A percentile compares a stretch with the other conserved stretches of the same genome.
Conservation (phyloP, 2,329 filamentous ascomycete genomes). For the Alternaria hordeiaustralica region DNA sequence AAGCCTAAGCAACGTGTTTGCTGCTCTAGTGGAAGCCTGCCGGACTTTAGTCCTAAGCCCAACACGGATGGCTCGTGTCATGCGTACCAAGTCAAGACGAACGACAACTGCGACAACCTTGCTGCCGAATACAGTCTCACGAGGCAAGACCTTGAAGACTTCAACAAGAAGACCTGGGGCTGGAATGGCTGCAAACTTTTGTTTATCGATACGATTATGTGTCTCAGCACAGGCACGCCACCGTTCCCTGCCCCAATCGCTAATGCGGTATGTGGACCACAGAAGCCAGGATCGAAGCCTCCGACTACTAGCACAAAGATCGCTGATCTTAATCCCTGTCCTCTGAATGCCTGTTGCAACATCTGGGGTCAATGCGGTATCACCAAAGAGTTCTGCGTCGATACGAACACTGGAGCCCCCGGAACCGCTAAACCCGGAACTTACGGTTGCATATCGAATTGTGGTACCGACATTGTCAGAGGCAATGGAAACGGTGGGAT, state of each 20-base stretch:
- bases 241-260: constrained; percentile 29
- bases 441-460: constrained; percentile 23
- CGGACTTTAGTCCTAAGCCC: constrained; percentile 15
- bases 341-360: constrained; percentile 28
- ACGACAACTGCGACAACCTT: constrained; percentile 16
- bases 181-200: constrained; percentile 22
- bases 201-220: constrained; percentile 8
- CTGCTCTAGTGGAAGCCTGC: constrained; percentile 12
- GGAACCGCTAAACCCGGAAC: constrained; percentile 10
- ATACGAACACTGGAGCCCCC: constrained; percentile 10
- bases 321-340: constrained; percentile 22
- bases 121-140: constrained; percentile 4
- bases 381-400: constrained; percentile 18
- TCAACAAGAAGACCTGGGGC: constrained; percentile 23
- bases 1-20: constrained; percentile 10
- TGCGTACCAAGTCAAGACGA: background rate
- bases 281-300: constrained; percentile 46
- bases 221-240: constrained; percentile 10
- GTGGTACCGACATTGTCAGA: constrained; percentile 23
- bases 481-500: background rate
- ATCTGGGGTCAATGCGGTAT: constrained; percentile 27
- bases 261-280: constrained; percentile 56
- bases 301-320: constrained; percentile 42
- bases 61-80: constrained; percentile 14
- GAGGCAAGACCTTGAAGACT: background rate